A percentile compares a stretch with the other conserved stretches of the same genome.
Evolutionary conservation across 2,329 filamentous ascomycete species (phyloP).

Genomic region (Eutypa lata): DNA sequence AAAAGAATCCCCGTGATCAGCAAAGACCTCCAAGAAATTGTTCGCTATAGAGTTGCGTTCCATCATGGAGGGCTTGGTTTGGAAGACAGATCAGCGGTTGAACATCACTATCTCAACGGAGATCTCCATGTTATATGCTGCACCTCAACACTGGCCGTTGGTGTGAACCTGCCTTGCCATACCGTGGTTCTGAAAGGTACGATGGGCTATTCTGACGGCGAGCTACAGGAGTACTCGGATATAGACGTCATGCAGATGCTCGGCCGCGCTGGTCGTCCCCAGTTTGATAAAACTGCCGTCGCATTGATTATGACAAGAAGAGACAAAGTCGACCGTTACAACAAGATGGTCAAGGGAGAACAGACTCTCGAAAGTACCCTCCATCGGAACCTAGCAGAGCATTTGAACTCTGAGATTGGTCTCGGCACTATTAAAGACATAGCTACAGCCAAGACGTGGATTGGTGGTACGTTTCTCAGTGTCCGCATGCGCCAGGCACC

Average conservation of each 20-base stretch:
- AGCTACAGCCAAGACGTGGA: conserved; percentile 67
- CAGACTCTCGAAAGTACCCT: conserved; percentile 75
- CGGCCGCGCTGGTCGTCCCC: conserved; percentile 76
- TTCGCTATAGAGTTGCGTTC: conserved; percentile 64
- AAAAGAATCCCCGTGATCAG: conserved; percentile 50
- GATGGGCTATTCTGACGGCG: conserved; percentile 58
- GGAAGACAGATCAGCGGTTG: conserved; percentile 63
- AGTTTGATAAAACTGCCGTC: conserved; percentile 73
- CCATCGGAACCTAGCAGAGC: conserved; percentile 76
- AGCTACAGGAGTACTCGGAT: conserved; percentile 70
- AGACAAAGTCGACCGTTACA: conserved; percentile 63
- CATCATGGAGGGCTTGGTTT: conserved; percentile 74
- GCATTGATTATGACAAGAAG: conserved; percentile 76
- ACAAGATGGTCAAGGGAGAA: conserved; percentile 69
- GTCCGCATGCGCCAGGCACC: conserved; percentile 72
- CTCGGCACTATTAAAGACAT: conserved; percentile 68
- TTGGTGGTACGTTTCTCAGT: conserved; percentile 73
- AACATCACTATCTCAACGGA: conserved; percentile 65
- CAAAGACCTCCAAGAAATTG: conserved; percentile 53
- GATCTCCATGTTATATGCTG: conserved; percentile 81
- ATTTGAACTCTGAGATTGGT: conserved; percentile 80
- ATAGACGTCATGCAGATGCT: conserved; percentile 91
- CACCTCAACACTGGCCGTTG: conserved; percentile 80
- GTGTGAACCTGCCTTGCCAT: conserved; percentile 80
- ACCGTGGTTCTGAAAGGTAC: conserved; percentile 83